These are phyloP conservation scores for Adansonia rubrostipa DNA, from an alignment of 441 rosid genomes.

Conservation along the genomic window DNA sequence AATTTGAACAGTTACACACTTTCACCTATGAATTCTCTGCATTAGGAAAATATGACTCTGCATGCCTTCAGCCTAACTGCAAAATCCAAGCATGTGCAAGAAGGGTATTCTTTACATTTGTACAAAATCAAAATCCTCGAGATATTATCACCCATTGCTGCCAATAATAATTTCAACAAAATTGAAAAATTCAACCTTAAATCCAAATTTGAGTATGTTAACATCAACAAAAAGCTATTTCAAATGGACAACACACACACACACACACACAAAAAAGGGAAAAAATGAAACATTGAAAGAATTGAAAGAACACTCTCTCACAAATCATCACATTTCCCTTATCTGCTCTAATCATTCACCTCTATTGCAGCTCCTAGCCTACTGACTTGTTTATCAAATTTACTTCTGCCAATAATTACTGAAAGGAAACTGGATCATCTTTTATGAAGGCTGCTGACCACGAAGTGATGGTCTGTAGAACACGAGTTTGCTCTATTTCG, in stretches of 20 bases:
- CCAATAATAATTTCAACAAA: not conserved
- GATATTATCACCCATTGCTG: no score
- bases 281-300: not conserved
- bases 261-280: not conserved
- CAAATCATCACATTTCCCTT: conserved; percentile 5
- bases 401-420: not conserved
- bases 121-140: conserved; percentile 21
- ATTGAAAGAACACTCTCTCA: conserved; percentile 16
- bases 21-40: not conserved
- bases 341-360: not conserved
- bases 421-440: not conserved
- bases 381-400: not conserved
- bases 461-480: conserved; percentile 74
- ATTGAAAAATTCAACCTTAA: not conserved
- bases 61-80: not conserved
- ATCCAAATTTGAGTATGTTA: no score
- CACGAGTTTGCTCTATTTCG: conserved; percentile 68
- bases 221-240: no score
- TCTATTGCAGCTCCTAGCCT: not conserved
- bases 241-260: not conserved
- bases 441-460: conserved; percentile 55
- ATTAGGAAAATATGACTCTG: not conserved
- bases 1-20: not conserved
- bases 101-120: not conserved
- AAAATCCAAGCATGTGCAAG: conserved; percentile 5